Evolutionary conservation across 257 asterid species (phyloP).

Genomic region (Hygrophila difformis): DNA sequence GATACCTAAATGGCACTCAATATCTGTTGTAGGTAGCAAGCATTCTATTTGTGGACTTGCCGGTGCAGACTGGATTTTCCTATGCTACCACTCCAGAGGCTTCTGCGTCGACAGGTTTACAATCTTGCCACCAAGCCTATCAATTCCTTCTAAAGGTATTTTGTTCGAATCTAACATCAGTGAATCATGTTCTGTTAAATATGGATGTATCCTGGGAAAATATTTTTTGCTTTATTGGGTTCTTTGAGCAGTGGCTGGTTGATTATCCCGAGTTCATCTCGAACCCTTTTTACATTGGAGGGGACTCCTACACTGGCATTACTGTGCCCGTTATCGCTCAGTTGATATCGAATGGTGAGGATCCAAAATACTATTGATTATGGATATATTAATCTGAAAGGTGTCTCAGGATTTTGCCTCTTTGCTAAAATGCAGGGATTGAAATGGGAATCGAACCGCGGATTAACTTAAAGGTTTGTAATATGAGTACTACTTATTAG

Average conservation of each 20-base stretch:
- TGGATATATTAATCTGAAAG: too few relatives aligned
- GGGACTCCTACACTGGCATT: conserved; percentile 33
- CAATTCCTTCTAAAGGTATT: conserved; percentile 28
- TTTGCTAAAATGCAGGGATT: conserved; percentile 21
- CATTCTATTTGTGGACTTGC: conserved; percentile 29
- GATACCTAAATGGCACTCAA: too few relatives aligned
- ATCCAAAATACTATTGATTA: neutral
- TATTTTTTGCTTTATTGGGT: neutral
- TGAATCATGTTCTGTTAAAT: too few relatives aligned
- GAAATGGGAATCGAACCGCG: conserved; percentile 22
- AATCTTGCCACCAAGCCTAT: conserved; percentile 21
- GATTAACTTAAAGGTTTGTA: conserved; percentile 27
- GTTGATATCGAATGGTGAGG: conserved; percentile 27
- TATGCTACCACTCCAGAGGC: conserved; percentile 27
- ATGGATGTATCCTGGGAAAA: neutral
- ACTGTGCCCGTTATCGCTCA: conserved; percentile 23
- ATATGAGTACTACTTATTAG: too few relatives aligned
- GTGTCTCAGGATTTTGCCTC: neutral
- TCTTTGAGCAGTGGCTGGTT: conserved; percentile 25
- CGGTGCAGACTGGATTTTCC: conserved; percentile 36
- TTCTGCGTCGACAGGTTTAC: conserved; percentile 15
- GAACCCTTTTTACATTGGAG: conserved; percentile 28
- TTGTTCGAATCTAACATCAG: too few relatives aligned
- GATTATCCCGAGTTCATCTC: conserved; percentile 26
- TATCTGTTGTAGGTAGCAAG: conserved; percentile 22